Evolutionary conservation across 2,329 filamentous ascomycete genomes (phyloP).

Genomic region (Penicillium sp.): DNA sequence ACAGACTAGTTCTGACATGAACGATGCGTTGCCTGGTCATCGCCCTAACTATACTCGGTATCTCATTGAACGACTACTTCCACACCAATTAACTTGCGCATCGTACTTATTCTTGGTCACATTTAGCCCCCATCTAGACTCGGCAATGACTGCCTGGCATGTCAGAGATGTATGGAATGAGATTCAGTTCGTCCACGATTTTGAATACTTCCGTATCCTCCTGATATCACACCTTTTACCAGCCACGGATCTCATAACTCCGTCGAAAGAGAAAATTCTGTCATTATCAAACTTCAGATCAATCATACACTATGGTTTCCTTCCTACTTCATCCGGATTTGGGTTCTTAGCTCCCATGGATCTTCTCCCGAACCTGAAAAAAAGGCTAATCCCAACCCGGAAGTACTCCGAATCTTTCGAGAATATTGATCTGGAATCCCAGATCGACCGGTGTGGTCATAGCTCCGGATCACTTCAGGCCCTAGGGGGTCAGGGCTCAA

Average conservation of each 20-base stretch:
- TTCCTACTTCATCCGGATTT: conserved; percentile 8
- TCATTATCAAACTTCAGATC: background rate
- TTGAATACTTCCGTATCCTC: background rate
- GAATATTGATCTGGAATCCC: conserved; percentile 23
- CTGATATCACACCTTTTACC: background rate
- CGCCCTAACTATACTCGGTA: background rate
- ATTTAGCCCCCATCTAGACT: conserved; percentile 1
- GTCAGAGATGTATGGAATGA: background rate
- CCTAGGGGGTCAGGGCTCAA: background rate
- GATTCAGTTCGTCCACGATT: background rate
- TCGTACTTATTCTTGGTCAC: background rate
- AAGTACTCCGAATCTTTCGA: conserved; percentile 19
- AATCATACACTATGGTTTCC: background rate
- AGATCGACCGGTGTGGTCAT: conserved; percentile 26
- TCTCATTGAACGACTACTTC: background rate
- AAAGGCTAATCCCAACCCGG: conserved; percentile 13
- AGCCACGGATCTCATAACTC: conserved; percentile 2
- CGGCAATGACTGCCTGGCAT: conserved; percentile 2
- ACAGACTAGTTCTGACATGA: conserved; percentile 12
- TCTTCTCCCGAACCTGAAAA: background rate
- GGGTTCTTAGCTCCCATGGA: conserved; percentile 21
- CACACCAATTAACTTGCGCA: background rate
- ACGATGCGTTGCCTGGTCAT: background rate
- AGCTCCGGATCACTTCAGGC: conserved; percentile 19
- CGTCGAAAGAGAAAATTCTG: background rate